phyloP scores from a whole-genome alignment of 2,329 filamentous ascomycete species.

The Mollisiaceae sp. region DNA sequence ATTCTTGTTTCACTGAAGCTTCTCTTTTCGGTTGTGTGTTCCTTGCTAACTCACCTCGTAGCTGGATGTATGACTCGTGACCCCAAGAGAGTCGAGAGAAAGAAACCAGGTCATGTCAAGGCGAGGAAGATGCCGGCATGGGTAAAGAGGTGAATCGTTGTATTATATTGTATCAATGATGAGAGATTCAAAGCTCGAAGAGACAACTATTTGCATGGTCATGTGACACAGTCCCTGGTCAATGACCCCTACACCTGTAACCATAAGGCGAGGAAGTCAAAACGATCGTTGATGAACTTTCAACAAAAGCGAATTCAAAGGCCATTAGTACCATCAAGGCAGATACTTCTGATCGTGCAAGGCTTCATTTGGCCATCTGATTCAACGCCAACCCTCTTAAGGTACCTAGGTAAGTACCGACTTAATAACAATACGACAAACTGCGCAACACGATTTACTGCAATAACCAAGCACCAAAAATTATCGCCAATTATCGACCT shows the following conservation, averaged over 20 bases:
- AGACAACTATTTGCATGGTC: background rate
- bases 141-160: slow-evolving; percentile 72
- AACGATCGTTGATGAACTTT: too few relatives aligned
- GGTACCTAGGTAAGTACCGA: too few relatives aligned
- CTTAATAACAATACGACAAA: too few relatives aligned
- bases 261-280: too few relatives aligned
- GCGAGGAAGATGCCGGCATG: slow-evolving; percentile 97
- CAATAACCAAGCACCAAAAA: too few relatives aligned
- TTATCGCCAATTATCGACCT: too few relatives aligned
- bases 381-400: too few relatives aligned
- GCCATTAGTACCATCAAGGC: too few relatives aligned
- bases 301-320: too few relatives aligned
- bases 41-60: slow-evolving; percentile 50
- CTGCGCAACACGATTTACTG: too few relatives aligned
- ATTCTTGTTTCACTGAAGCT: background rate
- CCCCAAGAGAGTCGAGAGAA: slow-evolving; percentile 90
- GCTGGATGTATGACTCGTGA: slow-evolving; percentile 93
- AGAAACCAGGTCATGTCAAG: slow-evolving; percentile 96
- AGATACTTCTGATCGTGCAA: too few relatives aligned
- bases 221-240: background rate
- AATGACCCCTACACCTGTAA: background rate
- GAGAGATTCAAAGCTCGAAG: background rate
- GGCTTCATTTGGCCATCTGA: too few relatives aligned
- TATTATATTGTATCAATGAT: slow-evolving; percentile 39
- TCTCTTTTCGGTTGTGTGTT: background rate